phyloP scores from a whole-genome alignment of 164 flowering plant species.

The Malania oleifera region DNA sequence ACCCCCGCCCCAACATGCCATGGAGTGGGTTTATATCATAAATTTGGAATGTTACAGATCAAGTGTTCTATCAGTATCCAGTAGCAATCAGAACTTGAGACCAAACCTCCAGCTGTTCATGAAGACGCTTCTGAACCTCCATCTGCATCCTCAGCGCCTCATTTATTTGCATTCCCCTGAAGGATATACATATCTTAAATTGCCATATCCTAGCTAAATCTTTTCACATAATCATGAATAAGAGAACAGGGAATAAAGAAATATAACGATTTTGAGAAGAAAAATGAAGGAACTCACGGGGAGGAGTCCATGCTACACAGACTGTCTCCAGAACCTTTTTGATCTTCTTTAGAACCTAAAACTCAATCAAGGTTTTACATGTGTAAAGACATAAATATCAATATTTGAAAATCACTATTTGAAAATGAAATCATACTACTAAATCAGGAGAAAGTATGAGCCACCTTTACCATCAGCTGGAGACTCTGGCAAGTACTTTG shows the following conservation, averaged over 20 bases:
- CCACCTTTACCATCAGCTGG: conserved; percentile 46
- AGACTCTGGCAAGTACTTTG: conserved; percentile 63
- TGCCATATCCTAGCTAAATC: not conserved
- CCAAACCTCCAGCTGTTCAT: conserved; percentile 68
- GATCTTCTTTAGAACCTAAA: conserved; percentile 58
- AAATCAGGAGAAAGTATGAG: not conserved
- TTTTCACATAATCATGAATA: not conserved
- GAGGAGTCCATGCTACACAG: conserved; percentile 49
- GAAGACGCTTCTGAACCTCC: conserved; percentile 74
- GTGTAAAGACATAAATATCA: not conserved
- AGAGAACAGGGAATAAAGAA: not conserved
- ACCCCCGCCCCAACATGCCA: too few relatives aligned
- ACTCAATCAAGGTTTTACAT: not conserved
- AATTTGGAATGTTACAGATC: not conserved
- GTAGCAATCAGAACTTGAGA: not conserved
- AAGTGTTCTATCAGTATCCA: not conserved
- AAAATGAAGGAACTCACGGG: conserved; percentile 36
- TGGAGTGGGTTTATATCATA: too few relatives aligned
- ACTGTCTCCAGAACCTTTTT: conserved; percentile 51
- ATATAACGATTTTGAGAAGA: not conserved
- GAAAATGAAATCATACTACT: too few relatives aligned
- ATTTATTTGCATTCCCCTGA: conserved; percentile 56
- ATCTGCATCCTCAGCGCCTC: conserved; percentile 66
- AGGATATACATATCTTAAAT: conserved; percentile 2
- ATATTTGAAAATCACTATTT: too few relatives aligned